Percentiles rank a stretch among this genome's conserved stretches.
phyloP scores from a whole-genome alignment of 2,329 filamentous ascomycete genomes.

The Aspergillus eucalypticola region DNA sequence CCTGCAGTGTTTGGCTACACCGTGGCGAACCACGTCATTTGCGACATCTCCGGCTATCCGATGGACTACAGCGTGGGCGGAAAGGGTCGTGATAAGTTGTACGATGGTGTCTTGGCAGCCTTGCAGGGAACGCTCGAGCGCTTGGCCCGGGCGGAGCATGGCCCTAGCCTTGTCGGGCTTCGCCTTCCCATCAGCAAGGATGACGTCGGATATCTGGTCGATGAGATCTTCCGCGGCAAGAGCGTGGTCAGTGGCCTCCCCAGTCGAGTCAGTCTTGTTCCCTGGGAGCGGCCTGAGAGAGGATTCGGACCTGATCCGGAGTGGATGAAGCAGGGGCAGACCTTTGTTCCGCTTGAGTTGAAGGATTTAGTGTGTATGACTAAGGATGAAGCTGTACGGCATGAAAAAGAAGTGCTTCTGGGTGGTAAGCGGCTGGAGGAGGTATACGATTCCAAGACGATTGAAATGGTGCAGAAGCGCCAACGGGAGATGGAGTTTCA shows the following conservation, averaged over 20 bases:
- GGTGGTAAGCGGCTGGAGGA: slow-evolving; percentile 68
- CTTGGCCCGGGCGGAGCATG: slow-evolving; percentile 58
- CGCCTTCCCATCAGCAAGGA: slow-evolving; percentile 74
- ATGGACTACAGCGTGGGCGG: slow-evolving; percentile 73
- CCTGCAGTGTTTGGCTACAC: slow-evolving; percentile 93
- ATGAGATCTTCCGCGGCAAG: slow-evolving; percentile 82
- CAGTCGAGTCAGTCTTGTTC: slow-evolving; percentile 74
- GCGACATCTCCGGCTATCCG: slow-evolving; percentile 78
- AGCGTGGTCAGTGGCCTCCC: slow-evolving; percentile 81
- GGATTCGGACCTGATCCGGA: slow-evolving; percentile 64
- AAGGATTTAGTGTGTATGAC: slow-evolving; percentile 86
- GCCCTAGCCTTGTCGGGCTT: slow-evolving; percentile 65
- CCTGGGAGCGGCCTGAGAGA: slow-evolving; percentile 70
- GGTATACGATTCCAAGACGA: slow-evolving; percentile 68
- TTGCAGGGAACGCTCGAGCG: slow-evolving; percentile 80
- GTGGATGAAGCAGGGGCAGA: slow-evolving; percentile 67
- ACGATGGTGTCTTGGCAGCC: slow-evolving; percentile 75
- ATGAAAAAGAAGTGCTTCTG: slow-evolving; percentile 77
- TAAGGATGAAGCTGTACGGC: slow-evolving; percentile 78
- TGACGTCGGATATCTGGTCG: slow-evolving; percentile 83
- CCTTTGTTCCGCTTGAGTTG: slow-evolving; percentile 67
- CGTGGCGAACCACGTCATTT: slow-evolving; percentile 88
- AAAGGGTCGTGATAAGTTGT: slow-evolving; percentile 87
- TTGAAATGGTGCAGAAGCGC: slow-evolving; percentile 67
- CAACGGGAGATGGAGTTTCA: slow-evolving; percentile 66